phyloP scores from a whole-genome alignment of 1,284 basidiomycete species.

The Nidula niveotomentosa region DNA sequence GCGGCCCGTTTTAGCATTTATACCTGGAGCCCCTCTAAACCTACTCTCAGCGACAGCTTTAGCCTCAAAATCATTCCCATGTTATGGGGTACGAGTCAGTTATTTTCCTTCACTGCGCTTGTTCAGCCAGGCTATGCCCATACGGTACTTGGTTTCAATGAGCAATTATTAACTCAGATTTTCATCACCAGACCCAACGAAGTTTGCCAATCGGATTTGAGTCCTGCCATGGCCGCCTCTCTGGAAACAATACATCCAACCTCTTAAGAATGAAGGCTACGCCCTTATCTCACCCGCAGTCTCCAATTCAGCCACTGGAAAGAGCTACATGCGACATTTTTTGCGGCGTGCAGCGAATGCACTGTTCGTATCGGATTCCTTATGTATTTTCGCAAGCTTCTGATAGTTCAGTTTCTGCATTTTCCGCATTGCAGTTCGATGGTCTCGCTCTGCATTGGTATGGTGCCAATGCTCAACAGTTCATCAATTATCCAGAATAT shows the following conservation, averaged over 20 bases:
- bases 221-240: conserved; percentile 47
- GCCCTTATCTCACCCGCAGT: conserved; percentile 64
- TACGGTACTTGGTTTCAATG: conserved; percentile 66
- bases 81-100: conserved; percentile 65
- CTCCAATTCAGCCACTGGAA: conserved; percentile 59
- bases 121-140: conserved; percentile 51
- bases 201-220: conserved; percentile 57
- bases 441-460: conserved; percentile 62
- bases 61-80: conserved; percentile 60
- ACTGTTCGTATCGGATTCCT: conserved; percentile 18
- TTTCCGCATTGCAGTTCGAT: conserved; percentile 39
- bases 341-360: conserved; percentile 51
- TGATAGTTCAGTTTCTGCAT: too few species aligned
- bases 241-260: conserved; percentile 66
- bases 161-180: conserved; percentile 35
- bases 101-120: conserved; percentile 37
- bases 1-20: conserved; percentile 42
- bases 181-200: conserved; percentile 37
- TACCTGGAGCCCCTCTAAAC: conserved; percentile 52
- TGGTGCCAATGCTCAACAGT: conserved; percentile 43
- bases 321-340: conserved; percentile 62
- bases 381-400: neutral
- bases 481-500: conserved; percentile 50
- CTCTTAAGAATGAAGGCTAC: conserved; percentile 58
- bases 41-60: conserved; percentile 30